Evolutionary conservation across 495 filamentous ascomycete species (phyloP).

Genomic region (Daldinia bambusicola): DNA sequence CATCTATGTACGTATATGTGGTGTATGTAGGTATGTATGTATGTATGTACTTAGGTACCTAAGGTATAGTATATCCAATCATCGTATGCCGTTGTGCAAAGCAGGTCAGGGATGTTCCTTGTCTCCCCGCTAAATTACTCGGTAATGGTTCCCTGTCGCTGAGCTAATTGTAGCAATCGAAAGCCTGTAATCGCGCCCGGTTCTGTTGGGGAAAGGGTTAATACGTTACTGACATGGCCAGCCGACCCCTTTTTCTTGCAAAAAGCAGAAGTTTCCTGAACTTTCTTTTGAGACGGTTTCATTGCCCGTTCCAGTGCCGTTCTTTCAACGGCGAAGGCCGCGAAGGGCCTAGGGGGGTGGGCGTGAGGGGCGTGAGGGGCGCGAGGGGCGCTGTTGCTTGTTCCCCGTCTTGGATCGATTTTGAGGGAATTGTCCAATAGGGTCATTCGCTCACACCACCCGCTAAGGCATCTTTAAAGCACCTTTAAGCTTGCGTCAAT

Average conservation of each 20-base stretch:
- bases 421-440: conserved; percentile 40
- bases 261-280: conserved; percentile 25
- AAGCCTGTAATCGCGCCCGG: conserved; percentile 15
- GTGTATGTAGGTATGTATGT: neutral
- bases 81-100: neutral
- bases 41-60: neutral
- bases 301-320: conserved; percentile 4
- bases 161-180: conserved; percentile 22
- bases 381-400: conserved; percentile 11
- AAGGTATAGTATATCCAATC: no score
- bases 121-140: conserved; percentile 33
- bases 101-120: conserved; percentile 17
- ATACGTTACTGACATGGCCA: conserved; percentile 2
- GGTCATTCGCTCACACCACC: conserved; percentile 26
- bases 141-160: conserved; percentile 40
- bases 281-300: conserved; percentile 32
- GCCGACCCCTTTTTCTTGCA: conserved; percentile 19
- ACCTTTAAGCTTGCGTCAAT: conserved; percentile 39
- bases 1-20: no score
- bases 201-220: neutral
- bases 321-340: conserved; percentile 31
- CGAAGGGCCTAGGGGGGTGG: neutral
- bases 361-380: no score
- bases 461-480: conserved; percentile 16
- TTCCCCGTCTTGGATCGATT: conserved; percentile 17